Evolutionary conservation across 1,284 basidiomycete genomes (phyloP), one percentile per base, ranked within the genome.

Genomic region (Boletus albobrunnescens): DNA sequence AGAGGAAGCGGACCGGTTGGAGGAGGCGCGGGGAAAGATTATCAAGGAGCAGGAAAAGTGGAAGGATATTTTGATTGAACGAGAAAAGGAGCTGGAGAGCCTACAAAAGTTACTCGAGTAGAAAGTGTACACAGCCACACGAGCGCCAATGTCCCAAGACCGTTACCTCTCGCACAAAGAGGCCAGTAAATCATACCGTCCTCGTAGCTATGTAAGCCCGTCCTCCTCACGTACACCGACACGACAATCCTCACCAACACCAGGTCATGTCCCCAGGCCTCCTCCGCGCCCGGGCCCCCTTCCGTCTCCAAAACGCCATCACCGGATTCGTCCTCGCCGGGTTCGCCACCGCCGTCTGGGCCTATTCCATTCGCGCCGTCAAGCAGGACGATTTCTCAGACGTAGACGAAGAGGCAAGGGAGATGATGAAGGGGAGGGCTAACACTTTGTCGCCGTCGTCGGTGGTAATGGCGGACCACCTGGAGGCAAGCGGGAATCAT

Each of bases 301-400:
- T 87, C 70, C 77, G 81, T 24, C 49, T 87, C 27, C 79, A 79
- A 56, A 98, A 98, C 67, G 77, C 84, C 13, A 47, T 95, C 38
- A 91, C 89, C 0, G 94, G 94, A 5, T 55, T 82, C 32, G 63
- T 75, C 4, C 78, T 97, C 48, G 75, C 82, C 36, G 76, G 78
- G 2, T 95, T 97, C 65, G 83, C 82, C 24, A 78, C 82, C n/a
- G 83, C 84, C 37, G 84, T 96, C 14, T 98, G 93, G 81, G 78
- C 82, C 9, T 98, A 97, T 70, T 94, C 93, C 13, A 94, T 98
- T 64, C 80, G 82, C 35, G 92, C 93, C 11, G 93, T 96, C 49
- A 91, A 88, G 65, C 93, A 96, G 64, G 94, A 96, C 61, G 84
- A 87, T 49, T 95, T 95, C 64, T 87, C 84, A 51, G 87, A 91